phyloP scores from a whole-genome alignment of 306 rosid genomes.

The Sicyos baderoa region DNA sequence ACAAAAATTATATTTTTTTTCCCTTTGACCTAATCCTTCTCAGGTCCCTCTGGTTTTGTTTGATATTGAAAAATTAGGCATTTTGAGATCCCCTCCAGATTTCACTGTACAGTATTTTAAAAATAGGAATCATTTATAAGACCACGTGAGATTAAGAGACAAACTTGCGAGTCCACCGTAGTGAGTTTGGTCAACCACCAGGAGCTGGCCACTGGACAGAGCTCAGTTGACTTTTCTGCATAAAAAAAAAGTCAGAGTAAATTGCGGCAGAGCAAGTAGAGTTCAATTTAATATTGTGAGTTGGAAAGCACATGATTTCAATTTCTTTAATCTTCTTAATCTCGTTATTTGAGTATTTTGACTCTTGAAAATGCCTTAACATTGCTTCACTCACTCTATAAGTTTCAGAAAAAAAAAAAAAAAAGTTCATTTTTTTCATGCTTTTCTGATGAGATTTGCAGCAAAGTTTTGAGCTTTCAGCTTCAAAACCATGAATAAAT shows the following conservation, averaged over 20 bases:
- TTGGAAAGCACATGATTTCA: conserved; percentile 24
- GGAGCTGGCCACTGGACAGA: conserved; percentile 17
- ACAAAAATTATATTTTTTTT: too few species aligned
- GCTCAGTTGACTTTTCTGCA: conserved; percentile 15
- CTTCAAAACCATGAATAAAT: conserved; percentile 41
- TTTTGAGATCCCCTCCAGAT: background rate
- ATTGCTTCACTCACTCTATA: conserved; percentile 20
- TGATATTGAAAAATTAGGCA: too few species aligned
- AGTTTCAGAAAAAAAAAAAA: background rate
- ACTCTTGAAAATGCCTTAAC: conserved; percentile 7
- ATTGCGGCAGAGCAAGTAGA: conserved; percentile 21
- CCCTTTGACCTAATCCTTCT: too few species aligned
- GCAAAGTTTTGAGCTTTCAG: conserved; percentile 15
- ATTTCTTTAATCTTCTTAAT: conserved; percentile 1
- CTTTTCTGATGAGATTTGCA: conserved; percentile 19
- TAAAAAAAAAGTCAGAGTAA: conserved; percentile 23
- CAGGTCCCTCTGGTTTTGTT: too few species aligned
- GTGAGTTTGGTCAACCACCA: conserved; percentile 27
- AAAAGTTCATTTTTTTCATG: background rate
- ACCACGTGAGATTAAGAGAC: conserved; percentile 31
- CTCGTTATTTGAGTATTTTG: conserved; percentile 18
- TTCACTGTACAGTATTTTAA: background rate
- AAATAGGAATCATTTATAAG: conserved; percentile 24
- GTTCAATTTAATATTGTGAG: conserved; percentile 26
- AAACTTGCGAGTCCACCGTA: conserved; percentile 22